Evolutionary conservation across 2,329 filamentous ascomycete species (phyloP).

Genomic region (Elsinoe arachidis): DNA sequence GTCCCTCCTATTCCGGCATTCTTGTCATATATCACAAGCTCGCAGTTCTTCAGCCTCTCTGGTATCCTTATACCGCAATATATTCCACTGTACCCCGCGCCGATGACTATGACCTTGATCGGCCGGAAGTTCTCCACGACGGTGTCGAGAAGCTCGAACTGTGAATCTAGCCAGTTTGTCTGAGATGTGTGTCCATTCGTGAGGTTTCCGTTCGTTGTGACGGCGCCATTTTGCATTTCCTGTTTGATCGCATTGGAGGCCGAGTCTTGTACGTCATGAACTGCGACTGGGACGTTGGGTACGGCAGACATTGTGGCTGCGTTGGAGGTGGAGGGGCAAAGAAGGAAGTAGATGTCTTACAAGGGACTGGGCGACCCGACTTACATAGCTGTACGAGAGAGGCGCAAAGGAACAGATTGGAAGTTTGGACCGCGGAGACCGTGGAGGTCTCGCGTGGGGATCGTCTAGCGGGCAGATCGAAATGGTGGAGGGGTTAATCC

Average conservation of each 20-base stretch:
- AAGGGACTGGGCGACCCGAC: not conserved
- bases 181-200: slow-evolving; percentile 1
- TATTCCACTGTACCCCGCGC: slow-evolving; percentile 37
- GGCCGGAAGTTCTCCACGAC: slow-evolving; percentile 36
- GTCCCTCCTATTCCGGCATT: slow-evolving; percentile 33
- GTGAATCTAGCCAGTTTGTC: slow-evolving; percentile 14
- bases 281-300: slow-evolving; percentile 22
- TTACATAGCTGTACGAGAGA: not conserved
- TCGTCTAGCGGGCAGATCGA: slow-evolving; percentile 1
- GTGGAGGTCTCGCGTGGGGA: not conserved
- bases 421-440: not conserved
- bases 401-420: not conserved
- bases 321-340: not conserved
- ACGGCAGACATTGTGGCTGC: slow-evolving; percentile 33
- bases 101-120: slow-evolving; percentile 37
- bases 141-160: slow-evolving; percentile 29
- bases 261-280: slow-evolving; percentile 15
- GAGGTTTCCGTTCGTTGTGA: slow-evolving; percentile 16
- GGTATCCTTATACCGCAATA: slow-evolving; percentile 38
- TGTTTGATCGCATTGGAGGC: slow-evolving; percentile 18
- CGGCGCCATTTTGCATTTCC: slow-evolving; percentile 17
- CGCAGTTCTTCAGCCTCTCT: slow-evolving; percentile 32
- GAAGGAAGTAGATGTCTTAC: not conserved
- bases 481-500: not conserved
- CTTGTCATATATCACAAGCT: slow-evolving; percentile 37